A percentile compares a stretch with the other conserved stretches of the same genome.
These are phyloP conservation scores for Lachnellula hyalina DNA, from an alignment of 2,329 filamentous ascomycete genomes.

Conservation along the genomic window DNA sequence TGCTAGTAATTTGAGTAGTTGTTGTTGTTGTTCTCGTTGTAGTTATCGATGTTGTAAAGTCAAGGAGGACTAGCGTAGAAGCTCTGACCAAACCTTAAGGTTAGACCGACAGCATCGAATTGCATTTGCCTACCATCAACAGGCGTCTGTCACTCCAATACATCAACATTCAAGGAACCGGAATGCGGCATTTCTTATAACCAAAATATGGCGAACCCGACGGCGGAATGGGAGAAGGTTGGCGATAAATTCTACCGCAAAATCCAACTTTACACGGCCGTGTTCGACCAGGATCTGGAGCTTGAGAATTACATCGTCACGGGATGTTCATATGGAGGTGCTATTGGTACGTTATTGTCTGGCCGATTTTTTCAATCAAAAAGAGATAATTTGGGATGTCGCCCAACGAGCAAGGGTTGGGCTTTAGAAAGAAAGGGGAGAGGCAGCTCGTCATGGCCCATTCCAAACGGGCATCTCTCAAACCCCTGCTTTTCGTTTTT, in stretches of 20 bases:
- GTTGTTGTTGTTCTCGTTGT: not conserved
- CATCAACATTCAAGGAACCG: constrained; percentile 1
- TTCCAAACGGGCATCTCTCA: too few species aligned
- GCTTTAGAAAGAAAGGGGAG: not conserved
- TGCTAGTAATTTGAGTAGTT: not conserved
- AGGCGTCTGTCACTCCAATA: not conserved
- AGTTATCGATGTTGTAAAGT: too few species aligned
- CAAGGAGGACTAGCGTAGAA: constrained; percentile 20
- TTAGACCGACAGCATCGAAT: not conserved
- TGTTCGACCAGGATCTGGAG: constrained; percentile 91
- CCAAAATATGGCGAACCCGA: constrained; percentile 30
- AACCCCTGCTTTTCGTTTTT: too few species aligned
- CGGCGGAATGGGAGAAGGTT: constrained; percentile 86
- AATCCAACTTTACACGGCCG: constrained; percentile 82
- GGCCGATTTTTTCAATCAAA: not conserved
- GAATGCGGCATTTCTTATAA: constrained; percentile 14
- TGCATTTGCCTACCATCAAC: not conserved
- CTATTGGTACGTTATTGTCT: constrained; percentile 63
- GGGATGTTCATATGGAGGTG: constrained; percentile 88
- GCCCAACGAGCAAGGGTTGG: not conserved
- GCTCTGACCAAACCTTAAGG: constrained; percentile 28
- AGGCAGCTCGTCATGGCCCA: not conserved
- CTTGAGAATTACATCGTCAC: constrained; percentile 90
- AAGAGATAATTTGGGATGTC: not conserved
- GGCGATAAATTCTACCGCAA: constrained; percentile 95